Evolutionary conservation across 495 filamentous ascomycete species (phyloP).

Genomic region (Lasiosphaeriaceae sp.): DNA sequence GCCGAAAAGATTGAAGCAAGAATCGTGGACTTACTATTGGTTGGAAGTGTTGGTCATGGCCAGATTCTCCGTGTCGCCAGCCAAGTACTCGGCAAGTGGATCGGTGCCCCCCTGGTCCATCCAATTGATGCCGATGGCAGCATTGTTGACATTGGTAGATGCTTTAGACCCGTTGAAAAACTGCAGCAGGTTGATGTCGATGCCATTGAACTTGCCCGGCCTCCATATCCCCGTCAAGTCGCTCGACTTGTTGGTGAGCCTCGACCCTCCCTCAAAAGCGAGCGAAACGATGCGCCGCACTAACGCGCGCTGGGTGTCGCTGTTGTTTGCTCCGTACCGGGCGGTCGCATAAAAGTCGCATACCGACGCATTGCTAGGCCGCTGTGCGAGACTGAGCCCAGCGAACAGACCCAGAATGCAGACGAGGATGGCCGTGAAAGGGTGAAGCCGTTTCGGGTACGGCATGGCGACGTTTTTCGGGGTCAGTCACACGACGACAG

Average conservation of each 20-base stretch:
- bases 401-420: not conserved
- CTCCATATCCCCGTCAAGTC: not conserved
- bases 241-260: not conserved
- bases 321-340: not conserved
- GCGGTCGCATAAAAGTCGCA: not conserved
- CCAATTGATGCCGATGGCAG: not conserved
- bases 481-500: not conserved
- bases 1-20: not conserved
- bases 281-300: not conserved
- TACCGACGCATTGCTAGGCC: not conserved
- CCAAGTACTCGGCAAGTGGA: not conserved
- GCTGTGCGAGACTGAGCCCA: not conserved
- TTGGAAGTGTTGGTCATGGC: not conserved
- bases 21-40: not conserved
- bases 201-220: not conserved
- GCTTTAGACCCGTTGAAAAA: not conserved
- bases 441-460: not conserved
- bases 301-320: not conserved
- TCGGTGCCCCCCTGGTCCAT: not conserved
- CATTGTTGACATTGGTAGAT: not conserved
- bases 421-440: not conserved
- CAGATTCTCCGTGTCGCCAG: not conserved
- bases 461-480: not conserved
- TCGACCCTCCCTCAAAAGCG: not conserved
- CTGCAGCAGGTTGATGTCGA: not conserved